Evolutionary conservation across 345 rosid species (phyloP).

Genomic region (Corchorus olitorius): DNA sequence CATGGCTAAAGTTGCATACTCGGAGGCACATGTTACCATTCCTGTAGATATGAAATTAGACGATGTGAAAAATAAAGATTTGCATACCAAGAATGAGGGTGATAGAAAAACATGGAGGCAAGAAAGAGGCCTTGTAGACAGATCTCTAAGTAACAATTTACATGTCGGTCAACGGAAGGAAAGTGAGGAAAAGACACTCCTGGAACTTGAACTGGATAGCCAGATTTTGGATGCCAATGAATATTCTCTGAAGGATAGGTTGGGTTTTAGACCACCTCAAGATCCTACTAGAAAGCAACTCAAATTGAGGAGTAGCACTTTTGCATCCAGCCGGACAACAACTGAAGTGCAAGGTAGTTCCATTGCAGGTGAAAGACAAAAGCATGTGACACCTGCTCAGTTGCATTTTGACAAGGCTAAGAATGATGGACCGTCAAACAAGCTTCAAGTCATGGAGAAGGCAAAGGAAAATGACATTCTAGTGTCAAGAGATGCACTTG

Average conservation of each 20-base stretch:
- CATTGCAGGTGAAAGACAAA: slow-evolving; percentile 39
- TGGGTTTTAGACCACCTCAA: slow-evolving; percentile 35
- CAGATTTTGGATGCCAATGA: slow-evolving; percentile 31
- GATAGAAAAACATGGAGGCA: slow-evolving; percentile 27
- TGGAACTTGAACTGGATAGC: slow-evolving; percentile 32
- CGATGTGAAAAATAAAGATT: slow-evolving; percentile 23
- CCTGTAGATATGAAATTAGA: slow-evolving; percentile 23
- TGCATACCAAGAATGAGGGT: slow-evolving; percentile 23
- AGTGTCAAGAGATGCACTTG: slow-evolving; percentile 23
- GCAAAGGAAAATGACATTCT: slow-evolving; percentile 27
- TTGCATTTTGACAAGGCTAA: slow-evolving; percentile 42
- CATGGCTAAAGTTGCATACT: slow-evolving; percentile 20
- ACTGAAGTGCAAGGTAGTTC: slow-evolving; percentile 48
- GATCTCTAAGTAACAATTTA: slow-evolving; percentile 28
- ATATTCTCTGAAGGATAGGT: slow-evolving; percentile 41
- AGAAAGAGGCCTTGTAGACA: slow-evolving; percentile 29
- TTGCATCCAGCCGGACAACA: slow-evolving; percentile 44
- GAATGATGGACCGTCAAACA: slow-evolving; percentile 27
- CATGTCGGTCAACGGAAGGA: slow-evolving; percentile 28
- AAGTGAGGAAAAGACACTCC: slow-evolving; percentile 39
- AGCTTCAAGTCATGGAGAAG: slow-evolving; percentile 24
- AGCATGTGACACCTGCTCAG: slow-evolving; percentile 61
- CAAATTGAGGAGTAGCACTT: slow-evolving; percentile 59
- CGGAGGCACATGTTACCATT: slow-evolving; percentile 21
- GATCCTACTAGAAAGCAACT: slow-evolving; percentile 49